Evolutionary conservation across 1,284 basidiomycete species (phyloP).

Genomic region (Pascua guehoae): DNA sequence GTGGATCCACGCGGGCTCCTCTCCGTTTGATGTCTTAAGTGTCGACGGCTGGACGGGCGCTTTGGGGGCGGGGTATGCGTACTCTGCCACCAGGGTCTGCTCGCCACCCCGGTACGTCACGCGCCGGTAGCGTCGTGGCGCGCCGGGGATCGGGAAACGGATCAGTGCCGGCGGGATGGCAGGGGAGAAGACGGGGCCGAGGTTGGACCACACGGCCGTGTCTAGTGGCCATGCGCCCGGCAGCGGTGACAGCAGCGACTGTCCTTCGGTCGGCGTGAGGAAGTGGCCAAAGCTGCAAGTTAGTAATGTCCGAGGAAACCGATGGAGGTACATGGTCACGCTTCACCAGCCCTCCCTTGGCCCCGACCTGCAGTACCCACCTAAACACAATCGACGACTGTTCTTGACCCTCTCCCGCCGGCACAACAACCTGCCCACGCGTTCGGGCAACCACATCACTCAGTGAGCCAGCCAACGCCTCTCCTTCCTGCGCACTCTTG

Average conservation of each 20-base stretch:
- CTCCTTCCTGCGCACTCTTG: background rate
- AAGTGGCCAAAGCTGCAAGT: constrained; percentile 12
- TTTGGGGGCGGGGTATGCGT: constrained; percentile 5
- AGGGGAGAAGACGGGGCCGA: constrained; percentile 13
- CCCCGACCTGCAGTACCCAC: background rate
- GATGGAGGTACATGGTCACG: background rate
- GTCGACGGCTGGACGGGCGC: background rate
- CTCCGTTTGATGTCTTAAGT: background rate
- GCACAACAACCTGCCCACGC: too few relatives aligned
- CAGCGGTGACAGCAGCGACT: constrained; percentile 3
- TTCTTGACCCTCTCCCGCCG: too few relatives aligned
- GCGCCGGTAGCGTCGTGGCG: constrained; percentile 8
- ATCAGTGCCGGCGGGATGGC: constrained; percentile 17
- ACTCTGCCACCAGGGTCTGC: constrained; percentile 5
- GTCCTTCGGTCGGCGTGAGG: background rate
- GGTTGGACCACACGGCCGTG: background rate
- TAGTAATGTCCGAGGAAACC: background rate
- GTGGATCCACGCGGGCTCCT: constrained; percentile 10
- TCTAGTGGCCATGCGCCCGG: constrained; percentile 3
- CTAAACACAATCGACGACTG: too few relatives aligned
- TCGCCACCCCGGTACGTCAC: constrained; percentile 10
- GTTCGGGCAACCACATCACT: background rate
- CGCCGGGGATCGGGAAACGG: constrained; percentile 7
- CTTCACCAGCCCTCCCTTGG: too few relatives aligned
- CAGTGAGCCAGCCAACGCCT: background rate